Evolutionary conservation across 2,329 filamentous ascomycete species (phyloP), one percentile per base, ranked within the genome.

Genomic region (Fusarium odoratissimum): DNA sequence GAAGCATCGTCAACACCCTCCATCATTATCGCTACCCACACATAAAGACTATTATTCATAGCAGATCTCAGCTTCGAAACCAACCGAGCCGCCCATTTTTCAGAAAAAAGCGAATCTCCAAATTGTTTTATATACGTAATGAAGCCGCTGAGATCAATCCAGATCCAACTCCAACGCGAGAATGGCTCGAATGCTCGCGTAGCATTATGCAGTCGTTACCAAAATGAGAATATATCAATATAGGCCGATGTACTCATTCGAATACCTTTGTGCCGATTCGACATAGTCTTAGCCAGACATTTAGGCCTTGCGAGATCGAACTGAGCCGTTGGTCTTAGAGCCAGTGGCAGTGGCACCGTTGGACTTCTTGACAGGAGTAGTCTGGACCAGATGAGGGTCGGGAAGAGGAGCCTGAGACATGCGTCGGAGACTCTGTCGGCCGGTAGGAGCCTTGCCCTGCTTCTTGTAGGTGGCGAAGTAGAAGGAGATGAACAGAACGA

Each of bases 401-500:
- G 95, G 93, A 57, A 96, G 86, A 75, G 88, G 88, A 58, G 89
- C 88, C 82, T 90, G 88, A 76, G 87, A 89, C 88, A 91, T 91
- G 75, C 88, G 87, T 70, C 90, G 89, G 71, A 92, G 87, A 42
- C 89, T 88, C 87, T 95, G 96, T 84, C 93, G 95, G 79, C 93
- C 93, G 77, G 92, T 95, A 78, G 89, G 87, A 68, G 88, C 90
- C 88, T 95, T 95, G 82, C 91, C 90, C 71, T 92, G 91, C 88
- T 94, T 95, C 87, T 92, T 93, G 87, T 99, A 99, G 70, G 95
- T 99, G 75, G 95, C 95, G 77, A 97, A 89, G 89, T 98, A 99
- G 91, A 99, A 99, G 57, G 93, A 95, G 86, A 99, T 97, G 91
- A 99, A 99, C 76, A 99, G 93, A 73, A 98, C 89, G 67, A 99